Percentiles rank a stretch among this genome's conserved stretches.
Conservation (phyloP, 768 basidiomycete genomes). For the Suillus spraguei region DNA sequence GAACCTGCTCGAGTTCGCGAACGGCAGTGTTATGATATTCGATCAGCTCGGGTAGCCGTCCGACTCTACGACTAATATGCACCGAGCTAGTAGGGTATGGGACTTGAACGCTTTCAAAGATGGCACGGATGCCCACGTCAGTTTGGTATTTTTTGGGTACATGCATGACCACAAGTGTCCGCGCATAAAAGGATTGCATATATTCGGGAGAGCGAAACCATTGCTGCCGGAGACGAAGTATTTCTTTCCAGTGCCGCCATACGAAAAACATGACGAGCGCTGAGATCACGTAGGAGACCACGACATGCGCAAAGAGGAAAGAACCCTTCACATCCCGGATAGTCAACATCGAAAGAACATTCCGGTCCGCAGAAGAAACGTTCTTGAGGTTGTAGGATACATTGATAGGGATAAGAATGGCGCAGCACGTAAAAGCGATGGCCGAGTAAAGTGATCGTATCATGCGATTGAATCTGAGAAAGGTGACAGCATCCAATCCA, state of each 20-base stretch:
- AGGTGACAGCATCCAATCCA: conserved; percentile 93
- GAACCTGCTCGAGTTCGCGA: conserved; percentile 83
- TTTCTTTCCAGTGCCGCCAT: conserved; percentile 73
- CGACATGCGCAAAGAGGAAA: conserved; percentile 84
- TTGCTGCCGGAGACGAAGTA: conserved; percentile 75
- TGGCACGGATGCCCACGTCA: conserved; percentile 79
- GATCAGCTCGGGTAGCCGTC: conserved; percentile 86
- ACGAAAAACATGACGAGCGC: conserved; percentile 70
- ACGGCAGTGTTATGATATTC: conserved; percentile 94
- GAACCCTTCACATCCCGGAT: conserved; percentile 79
- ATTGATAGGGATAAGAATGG: conserved; percentile 85
- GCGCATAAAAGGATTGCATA: conserved; percentile 87
- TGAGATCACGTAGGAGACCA: conserved; percentile 80
- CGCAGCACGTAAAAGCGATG: conserved; percentile 66
- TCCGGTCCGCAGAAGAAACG: conserved; percentile 51
- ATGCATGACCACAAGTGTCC: conserved; percentile 81
- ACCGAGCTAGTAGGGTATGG: conserved; percentile 93
- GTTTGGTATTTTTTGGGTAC: conserved; percentile 82
- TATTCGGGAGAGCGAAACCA: conserved; percentile 95
- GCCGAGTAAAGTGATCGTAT: conserved; percentile 71
- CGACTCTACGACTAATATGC: conserved; percentile 86
- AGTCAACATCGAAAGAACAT: conserved; percentile 79
- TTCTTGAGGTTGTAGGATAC: conserved; percentile 78
- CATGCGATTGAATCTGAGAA: conserved; percentile 89
- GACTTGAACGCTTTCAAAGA: conserved; percentile 74